phyloP scores from a whole-genome alignment of 306 rosid genomes.

The Pyrus betulifolia region DNA sequence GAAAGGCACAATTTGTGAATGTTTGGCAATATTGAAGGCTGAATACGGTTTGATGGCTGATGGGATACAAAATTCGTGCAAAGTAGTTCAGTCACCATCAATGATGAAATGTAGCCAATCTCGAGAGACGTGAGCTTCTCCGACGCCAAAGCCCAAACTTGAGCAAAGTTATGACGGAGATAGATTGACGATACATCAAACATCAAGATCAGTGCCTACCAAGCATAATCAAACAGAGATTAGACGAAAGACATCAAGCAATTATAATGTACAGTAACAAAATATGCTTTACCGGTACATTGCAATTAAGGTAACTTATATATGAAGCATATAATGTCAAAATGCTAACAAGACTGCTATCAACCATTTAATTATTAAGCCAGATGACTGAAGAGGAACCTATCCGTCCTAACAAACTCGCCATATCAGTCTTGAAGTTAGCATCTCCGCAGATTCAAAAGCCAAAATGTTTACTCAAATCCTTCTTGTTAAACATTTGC shows the following conservation, averaged over 20 bases:
- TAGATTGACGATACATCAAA: slow-evolving; percentile 60
- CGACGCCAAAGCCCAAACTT: slow-evolving; percentile 76
- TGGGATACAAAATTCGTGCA: slow-evolving; percentile 55
- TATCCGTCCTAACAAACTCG: neutral
- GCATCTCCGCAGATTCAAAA: neutral
- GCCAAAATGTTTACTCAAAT: neutral
- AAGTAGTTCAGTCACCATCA: slow-evolving; percentile 72
- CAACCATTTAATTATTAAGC: neutral
- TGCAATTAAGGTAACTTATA: neutral
- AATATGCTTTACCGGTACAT: neutral
- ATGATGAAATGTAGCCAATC: slow-evolving; percentile 80
- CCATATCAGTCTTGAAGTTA: neutral
- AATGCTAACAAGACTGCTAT: neutral
- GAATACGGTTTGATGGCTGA: slow-evolving; percentile 36
- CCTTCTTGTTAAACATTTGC: neutral
- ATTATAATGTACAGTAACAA: neutral
- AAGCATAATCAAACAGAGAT: slow-evolving; percentile 17
- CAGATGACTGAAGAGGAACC: neutral
- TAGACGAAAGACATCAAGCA: slow-evolving; percentile 17
- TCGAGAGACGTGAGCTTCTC: slow-evolving; percentile 72
- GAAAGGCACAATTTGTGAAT: slow-evolving; percentile 78
- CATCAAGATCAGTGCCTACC: slow-evolving; percentile 73
- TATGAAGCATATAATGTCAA: neutral
- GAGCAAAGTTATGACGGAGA: slow-evolving; percentile 62
- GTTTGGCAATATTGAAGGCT: slow-evolving; percentile 51